These are phyloP conservation scores for Clavulina sp. DNA, from an alignment of 768 basidiomycete species.

Conservation along the genomic window DNA sequence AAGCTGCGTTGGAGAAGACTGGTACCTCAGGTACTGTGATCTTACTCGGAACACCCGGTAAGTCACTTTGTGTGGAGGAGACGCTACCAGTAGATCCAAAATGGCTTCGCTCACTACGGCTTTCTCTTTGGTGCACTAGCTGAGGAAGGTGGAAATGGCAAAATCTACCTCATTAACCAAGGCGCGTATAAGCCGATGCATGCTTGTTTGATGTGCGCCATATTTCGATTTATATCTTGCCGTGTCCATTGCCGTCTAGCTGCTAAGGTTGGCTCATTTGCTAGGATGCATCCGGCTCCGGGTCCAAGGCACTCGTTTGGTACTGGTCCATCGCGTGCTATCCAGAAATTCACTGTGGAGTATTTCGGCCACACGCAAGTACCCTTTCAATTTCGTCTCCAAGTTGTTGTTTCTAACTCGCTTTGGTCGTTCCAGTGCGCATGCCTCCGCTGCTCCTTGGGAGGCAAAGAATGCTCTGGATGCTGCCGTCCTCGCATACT, in stretches of 20 bases:
- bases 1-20: slow-evolving; percentile 40
- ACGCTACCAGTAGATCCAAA: no score
- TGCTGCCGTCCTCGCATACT: slow-evolving; percentile 74
- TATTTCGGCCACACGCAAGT: slow-evolving; percentile 59
- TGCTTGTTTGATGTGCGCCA: slow-evolving; percentile 49
- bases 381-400: no score
- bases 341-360: slow-evolving; percentile 42
- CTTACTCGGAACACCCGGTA: slow-evolving; percentile 64
- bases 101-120: slow-evolving; percentile 12
- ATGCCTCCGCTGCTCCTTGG: slow-evolving; percentile 71
- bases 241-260: neutral
- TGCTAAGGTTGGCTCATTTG: neutral
- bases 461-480: slow-evolving; percentile 78
- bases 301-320: slow-evolving; percentile 55
- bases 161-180: slow-evolving; percentile 45
- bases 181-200: slow-evolving; percentile 66
- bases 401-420: no score
- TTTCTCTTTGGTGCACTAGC: slow-evolving; percentile 26
- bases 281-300: slow-evolving; percentile 67
- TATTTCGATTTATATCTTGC: neutral
- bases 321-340: slow-evolving; percentile 43
- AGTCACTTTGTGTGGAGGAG: slow-evolving; percentile 7
- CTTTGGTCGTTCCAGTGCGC: slow-evolving; percentile 34
- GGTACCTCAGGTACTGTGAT: slow-evolving; percentile 51
- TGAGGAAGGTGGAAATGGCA: slow-evolving; percentile 65